Conservation (phyloP, 352 stramenopile species). For the Phytopythium helicoides region DNA sequence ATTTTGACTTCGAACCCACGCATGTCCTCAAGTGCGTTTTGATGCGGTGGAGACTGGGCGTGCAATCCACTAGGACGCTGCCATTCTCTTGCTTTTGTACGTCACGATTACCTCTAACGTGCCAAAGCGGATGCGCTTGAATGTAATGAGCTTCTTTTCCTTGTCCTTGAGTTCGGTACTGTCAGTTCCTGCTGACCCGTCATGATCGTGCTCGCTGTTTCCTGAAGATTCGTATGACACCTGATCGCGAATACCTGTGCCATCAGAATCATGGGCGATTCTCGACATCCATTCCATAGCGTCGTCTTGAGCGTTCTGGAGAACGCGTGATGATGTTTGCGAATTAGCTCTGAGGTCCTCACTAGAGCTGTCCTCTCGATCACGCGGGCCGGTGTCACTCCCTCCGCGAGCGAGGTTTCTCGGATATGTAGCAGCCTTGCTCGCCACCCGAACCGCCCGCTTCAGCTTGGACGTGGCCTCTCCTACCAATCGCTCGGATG, state of each 20-base stretch:
- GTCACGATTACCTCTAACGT: slow-evolving; percentile 74
- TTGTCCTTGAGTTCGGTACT: slow-evolving; percentile 39
- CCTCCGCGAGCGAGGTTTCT: slow-evolving; percentile 27
- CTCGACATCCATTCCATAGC: slow-evolving; percentile 37
- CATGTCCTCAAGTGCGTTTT: slow-evolving; percentile 79
- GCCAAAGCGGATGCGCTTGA: slow-evolving; percentile 79
- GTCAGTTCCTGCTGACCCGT: slow-evolving; percentile 18
- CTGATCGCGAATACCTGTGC: background rate
- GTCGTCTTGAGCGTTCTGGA: slow-evolving; percentile 42
- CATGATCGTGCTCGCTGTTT: background rate
- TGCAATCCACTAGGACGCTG: slow-evolving; percentile 3
- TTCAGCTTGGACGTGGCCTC: slow-evolving; percentile 37
- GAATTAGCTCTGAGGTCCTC: background rate
- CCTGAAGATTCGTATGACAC: background rate
- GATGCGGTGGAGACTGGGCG: slow-evolving; percentile 13
- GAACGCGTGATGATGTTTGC: slow-evolving; percentile 7
- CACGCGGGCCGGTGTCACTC: background rate
- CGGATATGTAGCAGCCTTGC: slow-evolving; percentile 56
- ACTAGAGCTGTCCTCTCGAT: background rate
- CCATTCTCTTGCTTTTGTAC: slow-evolving; percentile 76
- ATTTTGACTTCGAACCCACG: slow-evolving; percentile 84
- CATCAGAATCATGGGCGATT: background rate
- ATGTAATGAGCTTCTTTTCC: slow-evolving; percentile 57
- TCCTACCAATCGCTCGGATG: background rate
- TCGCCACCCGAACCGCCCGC: slow-evolving; percentile 57